Evolutionary conservation across 768 basidiomycete genomes (phyloP).

Genomic region (Leucocoprinus sp.): DNA sequence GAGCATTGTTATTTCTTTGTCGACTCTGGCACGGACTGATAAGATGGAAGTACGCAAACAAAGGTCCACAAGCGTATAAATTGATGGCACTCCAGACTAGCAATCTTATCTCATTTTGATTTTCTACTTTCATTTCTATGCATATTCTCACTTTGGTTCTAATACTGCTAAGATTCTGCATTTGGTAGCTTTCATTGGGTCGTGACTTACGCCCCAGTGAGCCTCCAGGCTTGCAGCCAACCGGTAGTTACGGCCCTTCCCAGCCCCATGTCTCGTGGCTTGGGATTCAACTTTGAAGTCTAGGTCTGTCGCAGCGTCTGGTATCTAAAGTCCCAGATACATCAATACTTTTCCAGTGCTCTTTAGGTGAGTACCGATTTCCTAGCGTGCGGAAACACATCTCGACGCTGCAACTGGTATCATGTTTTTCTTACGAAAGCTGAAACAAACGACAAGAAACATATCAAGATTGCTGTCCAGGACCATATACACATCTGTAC

Average conservation of each 20-base stretch:
- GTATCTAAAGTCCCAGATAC: conserved; percentile 27
- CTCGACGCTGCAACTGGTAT: conserved; percentile 21
- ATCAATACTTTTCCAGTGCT: conserved; percentile 28
- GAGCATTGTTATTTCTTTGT: conserved; percentile 27
- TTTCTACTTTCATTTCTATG: too few species aligned
- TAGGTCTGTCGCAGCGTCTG: conserved; percentile 25
- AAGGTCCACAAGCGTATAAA: too few species aligned
- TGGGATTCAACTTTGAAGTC: conserved; percentile 22
- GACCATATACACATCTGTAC: conserved; percentile 26
- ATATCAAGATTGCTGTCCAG: conserved; percentile 25
- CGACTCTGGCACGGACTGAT: too few species aligned
- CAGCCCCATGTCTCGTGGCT: conserved; percentile 26
- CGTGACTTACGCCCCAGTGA: too few species aligned
- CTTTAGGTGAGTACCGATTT: conserved; percentile 20
- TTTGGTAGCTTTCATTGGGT: too few species aligned
- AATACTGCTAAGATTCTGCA: too few species aligned
- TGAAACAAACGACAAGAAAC: conserved; percentile 24
- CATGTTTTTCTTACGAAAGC: conserved; percentile 28
- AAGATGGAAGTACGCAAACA: too few species aligned
- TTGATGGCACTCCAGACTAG: too few species aligned
- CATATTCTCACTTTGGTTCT: too few species aligned
- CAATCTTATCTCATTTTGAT: too few species aligned
- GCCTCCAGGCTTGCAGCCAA: too few species aligned
- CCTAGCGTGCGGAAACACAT: background rate
- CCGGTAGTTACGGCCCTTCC: conserved; percentile 29